A percentile compares a stretch with the other conserved stretches of the same genome.
phyloP scores from a whole-genome alignment of 2,329 filamentous ascomycete genomes.

The Ascochyta koolunga region DNA sequence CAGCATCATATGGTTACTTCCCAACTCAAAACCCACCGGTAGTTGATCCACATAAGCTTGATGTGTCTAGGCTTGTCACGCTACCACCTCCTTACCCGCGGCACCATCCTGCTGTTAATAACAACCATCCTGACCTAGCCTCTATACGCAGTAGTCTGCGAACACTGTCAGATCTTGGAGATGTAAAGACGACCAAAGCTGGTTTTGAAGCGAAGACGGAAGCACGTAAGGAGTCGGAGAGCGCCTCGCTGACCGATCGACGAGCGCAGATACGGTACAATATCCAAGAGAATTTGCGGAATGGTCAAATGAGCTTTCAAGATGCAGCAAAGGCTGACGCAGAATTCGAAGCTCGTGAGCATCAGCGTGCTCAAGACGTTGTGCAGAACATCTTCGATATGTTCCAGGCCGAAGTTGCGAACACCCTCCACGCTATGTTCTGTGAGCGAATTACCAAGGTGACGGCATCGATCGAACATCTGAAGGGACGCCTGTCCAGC shows the following conservation, averaged over 20 bases:
- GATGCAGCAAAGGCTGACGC: slow-evolving; percentile 83
- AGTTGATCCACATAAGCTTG: slow-evolving; percentile 65
- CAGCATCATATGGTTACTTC: slow-evolving; percentile 49
- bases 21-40: slow-evolving; percentile 50
- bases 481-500: slow-evolving; percentile 74
- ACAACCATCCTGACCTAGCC: slow-evolving; percentile 88
- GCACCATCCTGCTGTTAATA: slow-evolving; percentile 94
- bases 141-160: slow-evolving; percentile 77
- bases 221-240: slow-evolving; percentile 60
- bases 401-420: slow-evolving; percentile 83
- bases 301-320: slow-evolving; percentile 79
- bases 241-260: slow-evolving; percentile 63
- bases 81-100: slow-evolving; percentile 92
- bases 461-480: slow-evolving; percentile 76
- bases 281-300: slow-evolving; percentile 77
- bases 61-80: slow-evolving; percentile 90
- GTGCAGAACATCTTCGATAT: slow-evolving; percentile 82
- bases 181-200: slow-evolving; percentile 72
- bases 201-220: slow-evolving; percentile 58
- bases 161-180: slow-evolving; percentile 72
- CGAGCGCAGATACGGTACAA: slow-evolving; percentile 72
- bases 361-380: slow-evolving; percentile 71
- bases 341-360: slow-evolving; percentile 73
- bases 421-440: slow-evolving; percentile 80
- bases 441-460: slow-evolving; percentile 76